Base-by-base conservation (phyloP, 2,329 filamentous ascomycete genomes). In the Fusarium globosum region DNA sequence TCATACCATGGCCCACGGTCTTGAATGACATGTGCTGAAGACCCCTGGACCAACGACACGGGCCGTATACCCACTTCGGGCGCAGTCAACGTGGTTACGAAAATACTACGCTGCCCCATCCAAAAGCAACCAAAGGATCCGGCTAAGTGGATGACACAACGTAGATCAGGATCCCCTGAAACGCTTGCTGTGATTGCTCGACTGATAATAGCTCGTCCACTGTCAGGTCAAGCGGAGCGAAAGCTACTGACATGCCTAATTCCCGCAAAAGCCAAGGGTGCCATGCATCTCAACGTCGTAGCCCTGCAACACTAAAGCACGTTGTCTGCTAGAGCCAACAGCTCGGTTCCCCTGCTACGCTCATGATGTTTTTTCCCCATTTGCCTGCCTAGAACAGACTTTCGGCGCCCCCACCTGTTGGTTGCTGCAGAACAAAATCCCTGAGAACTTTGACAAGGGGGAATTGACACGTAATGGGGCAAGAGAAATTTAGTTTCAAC, bases 101-200 rank as follows among this genome's bases (percentile, higher is more conserved):
- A 4, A 45, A 60, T 52, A 20, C 45, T 10, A 53, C 52, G 6
- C 21, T 18, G 39, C 18, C 15, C 21, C 28, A 51, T n/a, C n/a
- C 8, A 7, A 39, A 20, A 13, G 53, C 23, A 30, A 38, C 48
- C 28, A 28, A 21, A 45, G 57, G 36, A 53, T 45, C 66, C 65
- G 56, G 42, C 28, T 20, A 55, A 18, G 30, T 36, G 42, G n/a
- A 35, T 69, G 66, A 57, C 66, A 69, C 39, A 42, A 69, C 46
- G 57, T 18, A 69, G 42, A 69, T 69, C 66, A 56, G 46, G 65
- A 30, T 49, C 39, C 63, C 53, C 53, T 68, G 53, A 53, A 48
- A 48, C 41, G 26, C 38, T 56, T 69, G 57, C 65, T 57, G 18
- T 51, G 41, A 56, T 30, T 16, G 16, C 11, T 62, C 49, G 23